Evolutionary conservation across 1,284 basidiomycete genomes (phyloP), one percentile per base, ranked within the genome.

Genomic region (Termitomyces sp.): DNA sequence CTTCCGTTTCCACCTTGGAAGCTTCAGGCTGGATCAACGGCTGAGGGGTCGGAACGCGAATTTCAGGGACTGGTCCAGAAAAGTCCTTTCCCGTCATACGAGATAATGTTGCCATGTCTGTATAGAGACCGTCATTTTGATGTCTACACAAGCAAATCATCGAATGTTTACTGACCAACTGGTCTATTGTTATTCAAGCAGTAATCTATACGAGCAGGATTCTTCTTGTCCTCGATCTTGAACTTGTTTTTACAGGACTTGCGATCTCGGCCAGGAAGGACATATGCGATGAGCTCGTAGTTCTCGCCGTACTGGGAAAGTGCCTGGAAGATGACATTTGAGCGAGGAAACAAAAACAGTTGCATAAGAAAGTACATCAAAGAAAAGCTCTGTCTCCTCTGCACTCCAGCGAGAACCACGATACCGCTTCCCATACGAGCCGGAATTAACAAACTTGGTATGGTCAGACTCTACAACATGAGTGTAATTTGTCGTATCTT

Each of bases 201-300:
- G 57, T 80, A 75, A 53, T 81, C 84, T 55, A 90, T 88, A 43
- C 86, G 77, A 17, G 73, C 77, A 26, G 84, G 78, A 65, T 93
- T 86, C 64, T 79, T 83, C 70, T 83, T 89, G 67, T 95, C 93
- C 68, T 95, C 92, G 0, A 83, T 78, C 63, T 90, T 92, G 76
- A 92, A 95, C 68, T 96, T 96, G 64, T 88, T 88, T 71, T 93
- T 93, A 70, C 94, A 94, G 44, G 91, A 85, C 62, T 88, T 90
- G 15, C 93, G 80, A 64, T 90, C 88, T n/a, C 93, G 84, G 15
- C 87, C 86, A 28, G 92, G 91, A 34, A 95, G 79, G 9, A 94
- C 78, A 58, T 86, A 86, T 1, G 92, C 88, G 54, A 95, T 93
- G 55, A 95, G 81, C 67, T 95, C 92, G 65, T 94, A 95, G 62